Evolutionary conservation across 2,329 filamentous ascomycete genomes (phyloP), one percentile per base, ranked within the genome.

Genomic region (Phyllosticta capitalensis): DNA sequence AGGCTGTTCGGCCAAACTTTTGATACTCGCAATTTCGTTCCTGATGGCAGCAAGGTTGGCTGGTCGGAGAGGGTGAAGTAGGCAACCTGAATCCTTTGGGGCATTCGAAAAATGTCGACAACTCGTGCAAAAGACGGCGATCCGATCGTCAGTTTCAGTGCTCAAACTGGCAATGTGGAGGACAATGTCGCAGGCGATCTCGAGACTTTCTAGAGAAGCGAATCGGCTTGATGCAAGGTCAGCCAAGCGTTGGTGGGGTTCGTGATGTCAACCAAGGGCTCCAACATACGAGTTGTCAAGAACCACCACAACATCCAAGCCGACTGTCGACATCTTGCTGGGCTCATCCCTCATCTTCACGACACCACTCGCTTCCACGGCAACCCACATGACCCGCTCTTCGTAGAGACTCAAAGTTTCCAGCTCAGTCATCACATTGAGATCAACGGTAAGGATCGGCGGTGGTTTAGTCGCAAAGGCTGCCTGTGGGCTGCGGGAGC

Each of bases 221-320:
- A 53, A 56, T 21, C 58, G 53, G 58, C 58, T 60, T 33, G 26
- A 55, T 55, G 28, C 20, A 45, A 48, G 26, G 21, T 9, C 24
- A 55, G 54, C 24, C 10, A 51, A 54, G 28, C 6, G 22, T 26
- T 12, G n/a, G 33, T 28, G 30, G 2, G n/a, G 14, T 17, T 52
- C 22, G 24, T 17, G 19, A 30, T 45, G 54, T 50, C 33, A 22
- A 33, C 14, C n/a, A 19, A 17, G 21, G 55, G 22, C 17, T 28
- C 26, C 9, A 10, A 26, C 38, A 28, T 49, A 74, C 71, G 70
- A 69, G 55, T 74, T 74, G 61, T 75, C 72, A 33, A 75, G 63
- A 20, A 75, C 61, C 21, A 74, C 65, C 5, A 72, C 62, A 4
- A 74, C 60, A 63, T 74, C 71, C 19, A 74, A 38, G 52, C 56